phyloP scores from a whole-genome alignment of 306 rosid genomes.

The Dryas alaskensis region DNA sequence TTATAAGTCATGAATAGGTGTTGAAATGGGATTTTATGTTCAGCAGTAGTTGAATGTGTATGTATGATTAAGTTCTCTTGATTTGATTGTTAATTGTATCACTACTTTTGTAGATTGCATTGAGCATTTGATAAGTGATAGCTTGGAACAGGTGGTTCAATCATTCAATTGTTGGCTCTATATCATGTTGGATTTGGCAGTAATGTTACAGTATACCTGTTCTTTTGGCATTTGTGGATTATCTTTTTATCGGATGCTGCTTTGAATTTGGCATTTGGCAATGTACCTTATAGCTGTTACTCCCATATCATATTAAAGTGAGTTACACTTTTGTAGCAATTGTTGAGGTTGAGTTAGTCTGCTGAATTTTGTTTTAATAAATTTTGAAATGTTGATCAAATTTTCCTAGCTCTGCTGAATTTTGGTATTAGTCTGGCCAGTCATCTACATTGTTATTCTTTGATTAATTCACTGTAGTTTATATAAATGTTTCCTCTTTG shows the following conservation, averaged over 20 bases:
- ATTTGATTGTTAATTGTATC: slow-evolving; percentile 31
- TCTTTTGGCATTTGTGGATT: neutral
- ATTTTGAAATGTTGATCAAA: neutral
- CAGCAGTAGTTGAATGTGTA: slow-evolving; percentile 44
- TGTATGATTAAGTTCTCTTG: slow-evolving; percentile 36
- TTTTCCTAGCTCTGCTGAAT: neutral
- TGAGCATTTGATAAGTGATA: slow-evolving; percentile 21
- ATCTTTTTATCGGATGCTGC: slow-evolving; percentile 6
- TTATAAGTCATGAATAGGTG: slow-evolving; percentile 28
- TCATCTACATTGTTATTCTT: neutral
- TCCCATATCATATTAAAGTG: slow-evolving; percentile 14
- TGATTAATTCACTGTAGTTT: neutral
- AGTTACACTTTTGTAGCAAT: slow-evolving; percentile 14
- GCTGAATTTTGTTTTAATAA: neutral
- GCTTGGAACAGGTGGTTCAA: slow-evolving; percentile 27
- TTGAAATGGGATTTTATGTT: slow-evolving; percentile 43
- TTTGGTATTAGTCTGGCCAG: neutral
- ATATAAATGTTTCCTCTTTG: neutral
- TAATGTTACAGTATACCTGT: slow-evolving; percentile 6
- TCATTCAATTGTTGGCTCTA: slow-evolving; percentile 18
- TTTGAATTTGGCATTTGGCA: slow-evolving; percentile 6
- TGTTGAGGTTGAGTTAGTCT: slow-evolving; percentile 1
- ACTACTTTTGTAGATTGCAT: slow-evolving; percentile 26
- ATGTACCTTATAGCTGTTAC: slow-evolving; percentile 22
- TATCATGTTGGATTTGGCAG: slow-evolving; percentile 15